A percentile compares a stretch with the other conserved stretches of the same genome.
Evolutionary conservation across 2,329 filamentous ascomycete species (phyloP).

Genomic region (Colletotrichum higginsianum): DNA sequence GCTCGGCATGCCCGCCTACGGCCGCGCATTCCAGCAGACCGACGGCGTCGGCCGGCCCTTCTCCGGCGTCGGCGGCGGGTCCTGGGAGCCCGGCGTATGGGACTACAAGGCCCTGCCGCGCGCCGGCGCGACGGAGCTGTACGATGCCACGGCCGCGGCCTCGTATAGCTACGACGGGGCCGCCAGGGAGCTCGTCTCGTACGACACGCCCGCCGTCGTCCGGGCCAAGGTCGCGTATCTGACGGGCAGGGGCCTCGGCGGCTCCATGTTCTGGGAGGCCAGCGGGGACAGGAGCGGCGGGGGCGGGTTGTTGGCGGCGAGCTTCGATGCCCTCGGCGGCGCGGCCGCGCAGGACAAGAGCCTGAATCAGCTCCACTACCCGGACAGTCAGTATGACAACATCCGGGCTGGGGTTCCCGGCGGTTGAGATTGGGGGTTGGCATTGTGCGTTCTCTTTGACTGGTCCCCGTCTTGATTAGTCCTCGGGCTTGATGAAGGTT

Average conservation of each 20-base stretch:
- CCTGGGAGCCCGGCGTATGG: slow-evolving; percentile 74
- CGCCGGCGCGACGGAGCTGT: slow-evolving; percentile 67
- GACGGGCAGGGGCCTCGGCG: slow-evolving; percentile 72
- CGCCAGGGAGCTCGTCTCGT: slow-evolving; percentile 76
- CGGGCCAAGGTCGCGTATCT: slow-evolving; percentile 76
- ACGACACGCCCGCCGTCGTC: slow-evolving; percentile 74
- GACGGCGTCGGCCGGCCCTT: slow-evolving; percentile 76
- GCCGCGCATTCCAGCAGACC: slow-evolving; percentile 80
- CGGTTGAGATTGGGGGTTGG: not conserved
- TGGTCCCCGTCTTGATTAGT: too few species aligned
- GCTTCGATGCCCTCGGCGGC: slow-evolving; percentile 48
- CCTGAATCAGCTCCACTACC: slow-evolving; percentile 69
- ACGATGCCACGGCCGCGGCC: slow-evolving; percentile 72
- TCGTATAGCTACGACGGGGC: slow-evolving; percentile 78
- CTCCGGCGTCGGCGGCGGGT: slow-evolving; percentile 74
- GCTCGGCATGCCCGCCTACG: slow-evolving; percentile 84
- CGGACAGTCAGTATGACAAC: slow-evolving; percentile 72
- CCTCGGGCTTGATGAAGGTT: too few species aligned
- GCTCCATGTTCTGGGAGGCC: slow-evolving; percentile 89
- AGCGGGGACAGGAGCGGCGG: slow-evolving; percentile 72
- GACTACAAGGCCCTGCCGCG: slow-evolving; percentile 81
- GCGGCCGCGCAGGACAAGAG: slow-evolving; percentile 61
- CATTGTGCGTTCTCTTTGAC: too few species aligned
- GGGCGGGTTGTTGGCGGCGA: slow-evolving; percentile 68
- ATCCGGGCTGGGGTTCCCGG: slow-evolving; percentile 51